A percentile compares a stretch with the other conserved stretches of the same genome.
Evolutionary conservation across 768 basidiomycete genomes (phyloP).

Genomic region (Multifurca ochricompacta): DNA sequence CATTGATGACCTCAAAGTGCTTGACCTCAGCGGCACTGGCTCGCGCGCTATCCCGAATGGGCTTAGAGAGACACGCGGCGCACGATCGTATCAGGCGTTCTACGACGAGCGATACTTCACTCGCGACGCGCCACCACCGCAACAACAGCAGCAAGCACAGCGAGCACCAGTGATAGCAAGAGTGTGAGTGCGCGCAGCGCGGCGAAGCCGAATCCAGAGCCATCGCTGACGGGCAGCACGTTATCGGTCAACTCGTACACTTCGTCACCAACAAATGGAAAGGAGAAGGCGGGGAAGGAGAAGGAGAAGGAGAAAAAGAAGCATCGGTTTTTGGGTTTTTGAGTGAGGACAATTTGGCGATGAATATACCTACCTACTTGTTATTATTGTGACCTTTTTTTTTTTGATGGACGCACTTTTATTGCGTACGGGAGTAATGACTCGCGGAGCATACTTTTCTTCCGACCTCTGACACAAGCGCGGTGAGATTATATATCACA

Average conservation of each 20-base stretch:
- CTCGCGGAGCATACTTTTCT: not conserved
- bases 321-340: conserved; percentile 35
- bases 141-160: conserved; percentile 29
- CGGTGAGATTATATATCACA: conserved; percentile 2
- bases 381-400: not conserved
- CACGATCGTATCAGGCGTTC: conserved; percentile 59
- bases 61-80: conserved; percentile 39
- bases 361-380: not conserved
- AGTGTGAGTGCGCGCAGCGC: conserved; percentile 21
- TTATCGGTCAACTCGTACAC: conserved; percentile 19
- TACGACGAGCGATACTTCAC: conserved; percentile 77
- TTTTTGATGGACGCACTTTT: not conserved
- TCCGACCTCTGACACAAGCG: not conserved
- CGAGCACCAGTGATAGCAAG: conserved; percentile 29
- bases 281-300: conserved; percentile 53
- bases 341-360: not conserved
- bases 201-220: conserved; percentile 35
- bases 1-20: conserved; percentile 76
- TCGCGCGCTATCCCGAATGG: conserved; percentile 68
- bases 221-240: conserved; percentile 46
- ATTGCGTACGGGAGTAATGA: not conserved
- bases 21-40: conserved; percentile 84
- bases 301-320: conserved; percentile 63
- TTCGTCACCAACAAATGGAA: conserved; percentile 17
- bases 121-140: conserved; percentile 51